Conservation (phyloP, 2,329 filamentous ascomycete genomes). For the Trichoderma sp. region DNA sequence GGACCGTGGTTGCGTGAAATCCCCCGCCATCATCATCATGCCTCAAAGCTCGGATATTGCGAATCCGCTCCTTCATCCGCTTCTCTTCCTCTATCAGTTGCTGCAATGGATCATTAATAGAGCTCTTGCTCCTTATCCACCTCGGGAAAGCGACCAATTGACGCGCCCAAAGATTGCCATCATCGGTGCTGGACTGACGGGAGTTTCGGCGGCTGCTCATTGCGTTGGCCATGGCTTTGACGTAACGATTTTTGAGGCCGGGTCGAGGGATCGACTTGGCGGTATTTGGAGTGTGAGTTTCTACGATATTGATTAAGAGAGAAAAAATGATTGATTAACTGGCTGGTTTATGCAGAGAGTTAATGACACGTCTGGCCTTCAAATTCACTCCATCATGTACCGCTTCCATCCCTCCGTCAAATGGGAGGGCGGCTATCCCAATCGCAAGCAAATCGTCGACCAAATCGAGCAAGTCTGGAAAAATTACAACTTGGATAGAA, state of each 20-base stretch:
- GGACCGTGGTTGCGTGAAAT: neutral
- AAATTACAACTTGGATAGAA: conserved; percentile 66
- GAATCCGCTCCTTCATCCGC: conserved; percentile 49
- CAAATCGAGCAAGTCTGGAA: conserved; percentile 74
- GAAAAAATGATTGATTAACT: neutral
- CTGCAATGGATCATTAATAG: conserved; percentile 63
- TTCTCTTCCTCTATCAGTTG: conserved; percentile 63
- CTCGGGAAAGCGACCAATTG: conserved; percentile 56
- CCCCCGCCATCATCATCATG: neutral
- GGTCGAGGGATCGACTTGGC: conserved; percentile 62
- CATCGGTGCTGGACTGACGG: conserved; percentile 69
- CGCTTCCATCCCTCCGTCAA: conserved; percentile 78
- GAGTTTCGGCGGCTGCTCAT: conserved; percentile 76
- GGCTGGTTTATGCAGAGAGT: conserved; percentile 54
- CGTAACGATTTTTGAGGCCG: conserved; percentile 74
- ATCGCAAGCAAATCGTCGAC: conserved; percentile 69
- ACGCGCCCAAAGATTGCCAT: conserved; percentile 64
- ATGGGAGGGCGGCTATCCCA: conserved; percentile 75
- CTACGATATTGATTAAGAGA: neutral
- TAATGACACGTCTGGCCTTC: conserved; percentile 77
- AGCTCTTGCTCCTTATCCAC: conserved; percentile 68
- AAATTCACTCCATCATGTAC: conserved; percentile 86
- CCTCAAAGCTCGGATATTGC: conserved; percentile 20
- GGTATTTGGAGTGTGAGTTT: conserved; percentile 74
- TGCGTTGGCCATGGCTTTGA: conserved; percentile 85